Percentiles rank a stretch among this genome's conserved stretches.
Conservation (phyloP, 768 basidiomycete genomes). For the Lentinula edodes region DNA sequence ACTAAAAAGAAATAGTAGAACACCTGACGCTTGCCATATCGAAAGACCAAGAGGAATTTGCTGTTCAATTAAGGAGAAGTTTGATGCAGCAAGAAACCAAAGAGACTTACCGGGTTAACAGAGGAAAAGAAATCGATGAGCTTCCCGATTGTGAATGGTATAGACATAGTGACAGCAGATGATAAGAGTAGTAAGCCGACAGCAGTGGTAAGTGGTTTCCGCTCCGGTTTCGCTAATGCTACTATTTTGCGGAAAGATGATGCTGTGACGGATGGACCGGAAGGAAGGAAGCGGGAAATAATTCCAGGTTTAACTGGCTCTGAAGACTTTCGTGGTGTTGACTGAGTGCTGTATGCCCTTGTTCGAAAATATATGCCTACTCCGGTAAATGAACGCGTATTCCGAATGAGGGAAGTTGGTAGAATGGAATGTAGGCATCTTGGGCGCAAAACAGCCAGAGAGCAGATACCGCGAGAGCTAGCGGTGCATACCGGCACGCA, state of each 20-base stretch:
- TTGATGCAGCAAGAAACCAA: background rate
- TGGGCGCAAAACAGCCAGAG: background rate
- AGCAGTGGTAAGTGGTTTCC: constrained; percentile 68
- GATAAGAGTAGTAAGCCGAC: constrained; percentile 81
- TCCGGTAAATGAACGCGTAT: background rate
- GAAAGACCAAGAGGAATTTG: constrained; percentile 79
- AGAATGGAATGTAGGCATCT: background rate
- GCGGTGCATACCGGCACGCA: background rate
- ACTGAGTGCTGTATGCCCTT: background rate
- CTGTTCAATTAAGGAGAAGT: constrained; percentile 24
- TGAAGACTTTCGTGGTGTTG: background rate
- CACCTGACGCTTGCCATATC: constrained; percentile 70
- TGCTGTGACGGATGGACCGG: constrained; percentile 33
- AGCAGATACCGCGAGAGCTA: background rate
- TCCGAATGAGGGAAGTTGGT: background rate
- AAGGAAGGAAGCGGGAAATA: constrained; percentile 19
- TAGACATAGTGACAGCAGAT: constrained; percentile 84
- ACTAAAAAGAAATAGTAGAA: constrained; percentile 73
- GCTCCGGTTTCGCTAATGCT: constrained; percentile 78
- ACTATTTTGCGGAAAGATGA: constrained; percentile 74
- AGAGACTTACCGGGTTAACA: constrained; percentile 54
- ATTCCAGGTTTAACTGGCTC: constrained; percentile 7
- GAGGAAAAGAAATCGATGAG: constrained; percentile 91
- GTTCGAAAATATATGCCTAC: background rate
- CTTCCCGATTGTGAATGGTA: constrained; percentile 90